A percentile compares a stretch with the other conserved stretches of the same genome.
Evolutionary conservation across 768 basidiomycete genomes (phyloP).

Genomic region (Solioccasus polychromus): DNA sequence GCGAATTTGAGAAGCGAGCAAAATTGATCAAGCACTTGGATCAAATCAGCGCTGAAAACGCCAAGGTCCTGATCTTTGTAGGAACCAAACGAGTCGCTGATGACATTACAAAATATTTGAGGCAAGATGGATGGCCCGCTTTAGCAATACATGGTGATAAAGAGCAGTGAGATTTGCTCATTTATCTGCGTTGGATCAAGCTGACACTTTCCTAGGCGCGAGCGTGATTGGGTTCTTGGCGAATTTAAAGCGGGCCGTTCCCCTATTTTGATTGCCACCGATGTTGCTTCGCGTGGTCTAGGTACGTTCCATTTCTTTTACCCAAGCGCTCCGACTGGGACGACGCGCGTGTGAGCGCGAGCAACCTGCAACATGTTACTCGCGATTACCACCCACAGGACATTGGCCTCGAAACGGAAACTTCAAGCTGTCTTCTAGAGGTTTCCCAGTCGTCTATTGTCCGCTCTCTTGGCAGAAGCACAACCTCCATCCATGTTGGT

Average conservation of each 20-base stretch:
- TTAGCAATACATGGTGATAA: slow-evolving; percentile 99
- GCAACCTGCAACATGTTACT: slow-evolving; percentile 26
- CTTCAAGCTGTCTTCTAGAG: slow-evolving; percentile 17
- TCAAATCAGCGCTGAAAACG: slow-evolving; percentile 93
- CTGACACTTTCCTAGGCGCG: slow-evolving; percentile 53
- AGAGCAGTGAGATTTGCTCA: slow-evolving; percentile 68
- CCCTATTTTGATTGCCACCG: slow-evolving; percentile 97
- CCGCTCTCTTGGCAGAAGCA: slow-evolving; percentile 17
- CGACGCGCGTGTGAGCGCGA: slow-evolving; percentile 31
- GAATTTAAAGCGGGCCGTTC: slow-evolving; percentile 99
- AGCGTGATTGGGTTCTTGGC: slow-evolving; percentile 98
- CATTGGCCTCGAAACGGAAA: slow-evolving; percentile 21
- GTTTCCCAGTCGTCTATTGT: slow-evolving; percentile 22
- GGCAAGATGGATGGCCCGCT: slow-evolving; percentile 99
- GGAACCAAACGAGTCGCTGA: slow-evolving; percentile 97
- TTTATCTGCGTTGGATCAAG: neutral
- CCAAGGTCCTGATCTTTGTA: slow-evolving; percentile 98
- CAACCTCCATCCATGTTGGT: slow-evolving; percentile 20
- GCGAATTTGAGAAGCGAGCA: slow-evolving; percentile 94
- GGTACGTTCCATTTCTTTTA: slow-evolving; percentile 70
- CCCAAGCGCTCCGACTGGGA: slow-evolving; percentile 32
- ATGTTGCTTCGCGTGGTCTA: slow-evolving; percentile 98
- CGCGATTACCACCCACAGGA: slow-evolving; percentile 26
- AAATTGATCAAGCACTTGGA: slow-evolving; percentile 97
- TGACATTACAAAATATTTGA: slow-evolving; percentile 96